Evolutionary conservation across 768 basidiomycete genomes (phyloP).

Genomic region (Tulasnella sp.): DNA sequence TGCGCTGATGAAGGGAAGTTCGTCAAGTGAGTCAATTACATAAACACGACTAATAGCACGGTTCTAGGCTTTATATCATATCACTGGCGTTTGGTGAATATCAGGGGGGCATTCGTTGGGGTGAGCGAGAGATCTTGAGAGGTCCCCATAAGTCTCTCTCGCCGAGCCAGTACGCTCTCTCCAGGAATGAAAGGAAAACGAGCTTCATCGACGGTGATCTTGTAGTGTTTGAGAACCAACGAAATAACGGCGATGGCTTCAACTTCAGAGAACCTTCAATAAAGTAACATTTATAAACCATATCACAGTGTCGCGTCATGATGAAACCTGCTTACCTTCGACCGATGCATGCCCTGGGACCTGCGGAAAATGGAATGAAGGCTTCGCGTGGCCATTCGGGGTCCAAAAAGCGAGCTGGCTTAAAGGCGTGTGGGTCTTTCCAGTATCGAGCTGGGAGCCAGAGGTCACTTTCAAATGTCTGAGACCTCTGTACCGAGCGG

Average conservation of each 20-base stretch:
- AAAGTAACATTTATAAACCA: too few relatives aligned
- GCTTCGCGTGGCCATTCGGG: conserved; percentile 32
- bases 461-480: background rate
- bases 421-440: conserved; percentile 24
- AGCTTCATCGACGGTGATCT: background rate
- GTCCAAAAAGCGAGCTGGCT: conserved; percentile 25
- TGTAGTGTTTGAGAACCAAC: conserved; percentile 9
- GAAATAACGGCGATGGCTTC: conserved; percentile 22
- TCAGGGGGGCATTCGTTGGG: conserved; percentile 8
- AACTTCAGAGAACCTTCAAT: conserved; percentile 25
- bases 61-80: too few relatives aligned
- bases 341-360: conserved; percentile 28
- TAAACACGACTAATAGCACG: too few relatives aligned
- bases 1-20: too few relatives aligned
- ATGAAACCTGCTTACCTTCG: background rate
- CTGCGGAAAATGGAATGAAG: conserved; percentile 29
- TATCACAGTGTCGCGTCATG: too few relatives aligned
- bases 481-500: background rate
- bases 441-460: conserved; percentile 14
- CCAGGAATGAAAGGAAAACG: conserved; percentile 2
- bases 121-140: background rate
- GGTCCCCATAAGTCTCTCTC: conserved; percentile 12
- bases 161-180: background rate
- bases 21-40: too few relatives aligned
- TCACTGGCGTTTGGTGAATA: conserved; percentile 15